These are phyloP conservation scores for Hyphopichia pseudoburtonii DNA, from an alignment of 1,139 yeast genomes.

Conservation along the genomic window DNA sequence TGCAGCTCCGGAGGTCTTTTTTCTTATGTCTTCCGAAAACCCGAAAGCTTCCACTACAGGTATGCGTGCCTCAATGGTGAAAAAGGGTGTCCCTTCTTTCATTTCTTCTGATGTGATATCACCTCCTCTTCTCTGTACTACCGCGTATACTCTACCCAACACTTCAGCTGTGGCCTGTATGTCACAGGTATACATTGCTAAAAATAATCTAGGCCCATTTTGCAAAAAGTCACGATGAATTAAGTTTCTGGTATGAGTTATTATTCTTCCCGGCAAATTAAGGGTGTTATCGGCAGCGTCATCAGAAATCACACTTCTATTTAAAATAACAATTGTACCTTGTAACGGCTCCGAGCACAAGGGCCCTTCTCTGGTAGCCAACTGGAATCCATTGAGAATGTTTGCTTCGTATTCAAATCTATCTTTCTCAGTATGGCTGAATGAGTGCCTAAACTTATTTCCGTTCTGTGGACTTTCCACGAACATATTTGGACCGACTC, in stretches of 20 bases:
- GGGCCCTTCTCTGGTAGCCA: slow-evolving; percentile 85
- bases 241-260: slow-evolving; percentile 70
- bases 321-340: slow-evolving; percentile 63
- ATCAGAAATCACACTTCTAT: slow-evolving; percentile 31
- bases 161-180: slow-evolving; percentile 95
- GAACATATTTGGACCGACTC: slow-evolving; percentile 74
- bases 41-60: slow-evolving; percentile 98
- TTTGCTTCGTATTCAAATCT: slow-evolving; percentile 61
- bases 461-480: slow-evolving; percentile 48
- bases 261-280: slow-evolving; percentile 65
- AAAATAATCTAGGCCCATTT: slow-evolving; percentile 85
- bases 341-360: slow-evolving; percentile 84
- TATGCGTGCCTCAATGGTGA: slow-evolving; percentile 77
- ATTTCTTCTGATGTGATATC: slow-evolving; percentile 84
- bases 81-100: slow-evolving; percentile 98
- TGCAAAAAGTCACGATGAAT: slow-evolving; percentile 69
- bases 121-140: slow-evolving; percentile 87
- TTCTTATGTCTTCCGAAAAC: slow-evolving; percentile 90
- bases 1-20: slow-evolving; percentile 94
- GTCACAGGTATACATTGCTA: slow-evolving; percentile 93
- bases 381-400: slow-evolving; percentile 78
- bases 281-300: slow-evolving; percentile 29
- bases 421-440: slow-evolving; percentile 13
- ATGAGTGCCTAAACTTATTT: slow-evolving; percentile 32
- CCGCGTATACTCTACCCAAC: slow-evolving; percentile 92